These are phyloP conservation scores for Fusarium domesticum DNA, from an alignment of 2,329 filamentous ascomycete genomes.

Conservation along the genomic window DNA sequence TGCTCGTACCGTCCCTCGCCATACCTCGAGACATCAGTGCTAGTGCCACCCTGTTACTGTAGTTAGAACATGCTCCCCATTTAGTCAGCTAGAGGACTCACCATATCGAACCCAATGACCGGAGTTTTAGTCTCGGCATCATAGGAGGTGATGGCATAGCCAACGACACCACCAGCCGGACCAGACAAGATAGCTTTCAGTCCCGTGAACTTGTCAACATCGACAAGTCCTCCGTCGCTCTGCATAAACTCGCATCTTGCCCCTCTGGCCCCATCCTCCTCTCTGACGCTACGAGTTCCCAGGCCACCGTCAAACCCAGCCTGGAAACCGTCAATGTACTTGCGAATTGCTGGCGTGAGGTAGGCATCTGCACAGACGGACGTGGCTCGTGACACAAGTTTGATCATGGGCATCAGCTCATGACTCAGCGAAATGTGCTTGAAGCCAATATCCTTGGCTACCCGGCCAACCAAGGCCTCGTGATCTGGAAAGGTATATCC, in stretches of 20 bases:
- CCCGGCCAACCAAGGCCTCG: conserved; percentile 70
- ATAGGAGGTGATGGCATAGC: conserved; percentile 88
- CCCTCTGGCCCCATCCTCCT: conserved; percentile 60
- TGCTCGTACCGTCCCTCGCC: conserved; percentile 85
- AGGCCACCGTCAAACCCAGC: conserved; percentile 78
- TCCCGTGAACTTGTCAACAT: conserved; percentile 79
- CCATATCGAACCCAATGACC: conserved; percentile 94
- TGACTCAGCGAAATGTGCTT: conserved; percentile 65
- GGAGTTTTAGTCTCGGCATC: conserved; percentile 77
- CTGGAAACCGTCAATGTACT: conserved; percentile 68
- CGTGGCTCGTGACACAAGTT: conserved; percentile 41
- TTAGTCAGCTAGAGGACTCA: conserved; percentile 11
- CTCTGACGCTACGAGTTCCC: conserved; percentile 70
- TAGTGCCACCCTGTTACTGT: conserved; percentile 65
- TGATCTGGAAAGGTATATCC: conserved; percentile 88
- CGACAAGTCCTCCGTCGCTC: conserved; percentile 71
- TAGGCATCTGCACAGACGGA: conserved; percentile 45
- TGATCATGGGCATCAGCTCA: conserved; percentile 44
- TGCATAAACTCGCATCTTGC: conserved; percentile 96
- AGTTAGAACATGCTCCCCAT: conserved; percentile 8
- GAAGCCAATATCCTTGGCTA: conserved; percentile 73
- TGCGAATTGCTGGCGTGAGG: conserved; percentile 42
- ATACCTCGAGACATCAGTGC: conserved; percentile 86
- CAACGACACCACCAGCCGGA: conserved; percentile 89
- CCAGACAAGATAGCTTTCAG: conserved; percentile 83